Base-by-base conservation (phyloP, 306 rosid genomes). In the Vigna trinervia region DNA sequence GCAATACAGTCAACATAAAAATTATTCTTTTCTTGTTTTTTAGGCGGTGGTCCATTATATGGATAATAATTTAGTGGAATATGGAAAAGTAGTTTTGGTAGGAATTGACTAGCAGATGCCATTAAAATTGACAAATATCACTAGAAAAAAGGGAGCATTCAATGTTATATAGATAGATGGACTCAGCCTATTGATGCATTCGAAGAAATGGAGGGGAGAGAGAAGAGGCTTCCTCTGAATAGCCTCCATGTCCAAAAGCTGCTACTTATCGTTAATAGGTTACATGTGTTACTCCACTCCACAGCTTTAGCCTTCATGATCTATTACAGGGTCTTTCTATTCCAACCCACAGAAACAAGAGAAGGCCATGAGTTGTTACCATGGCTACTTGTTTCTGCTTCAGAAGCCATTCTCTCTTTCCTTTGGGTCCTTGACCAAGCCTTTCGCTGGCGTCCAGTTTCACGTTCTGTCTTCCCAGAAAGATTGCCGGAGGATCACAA, bases 381-480 rank as follows among this genome's bases (percentile, higher is more conserved):
- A 34, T 87, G 92, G 92, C 74, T 86, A 1, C 83, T 91, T 19
- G 79, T 88, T 57, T 89, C 84, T 65, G 26, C 78, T 32, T 86
- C 97, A 4, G 97, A 91, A 76, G 80, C 81, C 74, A 32, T 86
- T 61, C 89, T 91, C 69, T 86, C 93, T 76, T 86, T 90, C 47
- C 61, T 88, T n/a, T 93, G 98, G 93, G 72, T 93, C 23, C 87
- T 91, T 0, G 81, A 75, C 34, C 89, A 80, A 69, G 88, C 92
- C 2, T 89, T 4, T 20, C 78, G 87, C 0, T 89, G 95, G 95
- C 82, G 87, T 13, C 90, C 89, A 0, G 82, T 93, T 41, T 74
- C 88, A 7, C 78, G 92, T 0, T 28, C 80, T 2, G 82, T 77
- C 46, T 88, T 86, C 23, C 88, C 87, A 0, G 92, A 93, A 70